Conservation (phyloP, 2,329 filamentous ascomycete species). For the Pleurostoma richardsiae region DNA sequence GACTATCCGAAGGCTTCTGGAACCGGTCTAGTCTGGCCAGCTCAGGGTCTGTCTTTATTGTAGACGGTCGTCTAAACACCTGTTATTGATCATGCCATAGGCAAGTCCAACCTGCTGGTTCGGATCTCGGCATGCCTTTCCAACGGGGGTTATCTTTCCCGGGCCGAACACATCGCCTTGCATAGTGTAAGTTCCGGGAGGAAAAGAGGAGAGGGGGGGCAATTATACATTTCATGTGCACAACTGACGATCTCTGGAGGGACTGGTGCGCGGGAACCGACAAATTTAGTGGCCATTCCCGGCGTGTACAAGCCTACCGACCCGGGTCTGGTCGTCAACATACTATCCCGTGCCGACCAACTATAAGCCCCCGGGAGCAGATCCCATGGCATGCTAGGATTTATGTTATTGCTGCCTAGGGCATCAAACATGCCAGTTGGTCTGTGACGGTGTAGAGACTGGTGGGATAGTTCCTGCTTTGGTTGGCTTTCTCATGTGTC, state of each 20-base stretch:
- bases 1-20: slow-evolving; percentile 30
- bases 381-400: slow-evolving; percentile 9
- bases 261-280: slow-evolving; percentile 28
- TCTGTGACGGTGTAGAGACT: too few relatives aligned
- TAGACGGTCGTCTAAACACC: background rate
- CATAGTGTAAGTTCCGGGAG: slow-evolving; percentile 28
- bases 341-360: slow-evolving; percentile 32
- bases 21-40: slow-evolving; percentile 32
- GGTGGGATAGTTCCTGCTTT: too few relatives aligned
- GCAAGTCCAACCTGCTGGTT: slow-evolving; percentile 27
- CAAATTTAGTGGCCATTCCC: slow-evolving; percentile 31
- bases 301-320: slow-evolving; percentile 33
- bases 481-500: too few relatives aligned
- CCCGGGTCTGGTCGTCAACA: slow-evolving; percentile 31
- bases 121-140: slow-evolving; percentile 37
- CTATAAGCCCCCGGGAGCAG: slow-evolving; percentile 19
- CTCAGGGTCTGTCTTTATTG: slow-evolving; percentile 17
- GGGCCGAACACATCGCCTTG: slow-evolving; percentile 42
- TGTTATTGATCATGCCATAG: slow-evolving; percentile 6
- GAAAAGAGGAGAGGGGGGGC: slow-evolving; percentile 26
- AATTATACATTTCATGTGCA: slow-evolving; percentile 38
- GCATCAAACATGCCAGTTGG: too few relatives aligned
- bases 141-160: slow-evolving; percentile 42
- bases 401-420: too few relatives aligned
- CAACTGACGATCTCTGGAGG: slow-evolving; percentile 36